Evolutionary conservation across 2,329 filamentous ascomycete species (phyloP).

Genomic region (Purpureocillium takamizusanense): DNA sequence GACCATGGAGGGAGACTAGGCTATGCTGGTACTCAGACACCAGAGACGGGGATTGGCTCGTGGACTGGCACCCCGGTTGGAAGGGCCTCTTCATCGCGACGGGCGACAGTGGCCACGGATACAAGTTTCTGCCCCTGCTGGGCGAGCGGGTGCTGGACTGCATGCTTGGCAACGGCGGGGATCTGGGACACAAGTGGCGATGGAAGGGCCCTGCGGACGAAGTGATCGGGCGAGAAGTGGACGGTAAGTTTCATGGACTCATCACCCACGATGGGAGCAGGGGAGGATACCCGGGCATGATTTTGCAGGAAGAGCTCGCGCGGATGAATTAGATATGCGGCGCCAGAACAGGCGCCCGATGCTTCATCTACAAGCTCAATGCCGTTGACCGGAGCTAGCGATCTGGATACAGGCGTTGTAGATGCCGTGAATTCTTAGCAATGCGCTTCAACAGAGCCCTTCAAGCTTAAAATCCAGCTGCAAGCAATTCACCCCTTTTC

Average conservation of each 20-base stretch:
- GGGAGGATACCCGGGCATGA: conserved; percentile 36
- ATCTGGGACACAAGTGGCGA: conserved; percentile 49
- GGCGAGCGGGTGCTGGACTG: conserved; percentile 53
- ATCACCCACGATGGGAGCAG: conserved; percentile 45
- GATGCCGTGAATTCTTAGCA: no score
- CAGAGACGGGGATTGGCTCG: conserved; percentile 59
- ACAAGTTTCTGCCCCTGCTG: conserved; percentile 61
- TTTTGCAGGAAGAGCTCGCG: conserved; percentile 34
- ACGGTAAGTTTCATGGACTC: conserved; percentile 28
- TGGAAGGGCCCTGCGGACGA: conserved; percentile 50
- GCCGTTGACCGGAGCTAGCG: no score
- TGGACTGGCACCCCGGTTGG: conserved; percentile 58
- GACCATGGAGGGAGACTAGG: conserved; percentile 53
- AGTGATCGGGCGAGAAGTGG: conserved; percentile 19
- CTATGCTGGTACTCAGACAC: conserved; percentile 75
- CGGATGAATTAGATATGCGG: conserved; percentile 11
- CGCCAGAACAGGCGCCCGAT: neutral
- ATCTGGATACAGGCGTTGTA: no score
- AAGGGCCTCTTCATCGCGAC: conserved; percentile 51
- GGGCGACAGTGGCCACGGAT: conserved; percentile 56
- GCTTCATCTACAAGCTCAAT: no score
- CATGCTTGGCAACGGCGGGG: conserved; percentile 34
- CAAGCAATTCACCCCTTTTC: no score
- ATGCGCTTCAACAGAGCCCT: no score
- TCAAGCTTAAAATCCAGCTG: no score